Evolutionary conservation across 179 eudicot species (phyloP).

Genomic region (Silene vulgaris): DNA sequence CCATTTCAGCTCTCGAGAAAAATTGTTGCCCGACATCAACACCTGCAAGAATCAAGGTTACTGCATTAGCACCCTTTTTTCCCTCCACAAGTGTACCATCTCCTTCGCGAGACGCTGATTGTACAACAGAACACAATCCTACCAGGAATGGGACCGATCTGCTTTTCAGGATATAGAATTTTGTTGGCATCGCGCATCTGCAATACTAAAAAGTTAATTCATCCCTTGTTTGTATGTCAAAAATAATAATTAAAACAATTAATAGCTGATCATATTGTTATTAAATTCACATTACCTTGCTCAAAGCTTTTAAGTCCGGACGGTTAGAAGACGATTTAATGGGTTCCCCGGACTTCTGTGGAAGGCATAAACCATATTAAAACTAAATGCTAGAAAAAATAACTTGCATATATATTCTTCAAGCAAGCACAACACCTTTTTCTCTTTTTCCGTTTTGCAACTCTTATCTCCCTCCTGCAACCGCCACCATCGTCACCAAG

Average conservation of each 20-base stretch:
- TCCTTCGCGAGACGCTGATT: neutral
- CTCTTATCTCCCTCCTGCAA: constrained; percentile 61
- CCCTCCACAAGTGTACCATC: neutral
- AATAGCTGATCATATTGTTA: neutral
- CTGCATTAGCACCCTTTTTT: neutral
- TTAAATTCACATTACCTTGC: constrained; percentile 38
- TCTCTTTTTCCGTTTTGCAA: constrained; percentile 31
- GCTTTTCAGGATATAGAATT: constrained; percentile 35
- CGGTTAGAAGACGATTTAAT: constrained; percentile 43
- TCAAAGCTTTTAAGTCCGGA: constrained; percentile 76
- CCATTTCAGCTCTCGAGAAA: constrained; percentile 89
- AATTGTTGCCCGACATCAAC: constrained; percentile 91
- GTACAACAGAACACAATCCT: neutral
- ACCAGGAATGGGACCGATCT: constrained; percentile 51
- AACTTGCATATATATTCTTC: neutral
- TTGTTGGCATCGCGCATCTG: constrained; percentile 37
- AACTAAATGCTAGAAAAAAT: neutral
- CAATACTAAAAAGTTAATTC: constrained; percentile 11
- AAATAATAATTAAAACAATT: neutral
- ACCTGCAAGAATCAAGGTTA: constrained; percentile 37
- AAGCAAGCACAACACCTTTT: constrained; percentile 17
- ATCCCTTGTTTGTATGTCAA: neutral
- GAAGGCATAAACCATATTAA: neutral
- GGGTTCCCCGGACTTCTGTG: constrained; percentile 30
- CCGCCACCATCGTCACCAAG: constrained; percentile 5